Percentiles rank a stretch among this genome's conserved stretches.
phyloP scores from a whole-genome alignment of 805 yeast genomes.

The Clavispora carvajalis region DNA sequence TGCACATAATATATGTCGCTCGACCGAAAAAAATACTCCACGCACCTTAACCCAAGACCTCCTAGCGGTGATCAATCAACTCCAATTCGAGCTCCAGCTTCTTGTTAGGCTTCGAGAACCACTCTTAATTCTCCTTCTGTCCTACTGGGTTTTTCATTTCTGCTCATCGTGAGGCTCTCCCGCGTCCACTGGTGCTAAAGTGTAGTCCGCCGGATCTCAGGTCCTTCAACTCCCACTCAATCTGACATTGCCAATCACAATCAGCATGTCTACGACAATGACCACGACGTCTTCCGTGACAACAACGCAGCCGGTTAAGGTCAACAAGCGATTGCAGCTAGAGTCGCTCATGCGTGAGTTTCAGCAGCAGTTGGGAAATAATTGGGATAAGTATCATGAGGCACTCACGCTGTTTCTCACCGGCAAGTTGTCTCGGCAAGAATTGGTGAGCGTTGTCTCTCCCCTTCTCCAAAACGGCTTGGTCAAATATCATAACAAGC shows the following conservation, averaged over 20 bases:
- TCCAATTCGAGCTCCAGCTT: neutral
- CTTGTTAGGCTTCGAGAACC: neutral
- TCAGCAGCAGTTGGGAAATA: conserved; percentile 64
- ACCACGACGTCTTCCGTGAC: conserved; percentile 1
- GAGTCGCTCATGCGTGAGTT: conserved; percentile 61
- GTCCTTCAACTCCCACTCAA: neutral
- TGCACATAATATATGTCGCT: neutral
- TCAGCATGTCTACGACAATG: conserved; percentile 4
- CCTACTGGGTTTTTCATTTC: neutral
- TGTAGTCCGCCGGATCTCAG: neutral
- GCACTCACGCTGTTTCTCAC: conserved; percentile 69
- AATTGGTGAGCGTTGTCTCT: conserved; percentile 55
- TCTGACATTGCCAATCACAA: neutral
- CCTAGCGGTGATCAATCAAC: neutral
- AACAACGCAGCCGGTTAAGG: conserved; percentile 5
- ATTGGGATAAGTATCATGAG: conserved; percentile 85
- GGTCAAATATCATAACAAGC: conserved; percentile 71
- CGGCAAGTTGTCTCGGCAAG: conserved; percentile 75
- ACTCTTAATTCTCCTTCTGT: neutral
- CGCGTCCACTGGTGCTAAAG: neutral
- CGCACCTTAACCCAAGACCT: neutral
- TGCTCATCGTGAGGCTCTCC: neutral
- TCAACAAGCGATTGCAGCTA: conserved; percentile 27
- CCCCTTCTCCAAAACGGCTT: conserved; percentile 47
- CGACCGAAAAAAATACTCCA: conserved; percentile 1